phyloP scores from a whole-genome alignment of 371 early-diverging fungal genomes.

The Dipsacomyces acuminosporus region DNA sequence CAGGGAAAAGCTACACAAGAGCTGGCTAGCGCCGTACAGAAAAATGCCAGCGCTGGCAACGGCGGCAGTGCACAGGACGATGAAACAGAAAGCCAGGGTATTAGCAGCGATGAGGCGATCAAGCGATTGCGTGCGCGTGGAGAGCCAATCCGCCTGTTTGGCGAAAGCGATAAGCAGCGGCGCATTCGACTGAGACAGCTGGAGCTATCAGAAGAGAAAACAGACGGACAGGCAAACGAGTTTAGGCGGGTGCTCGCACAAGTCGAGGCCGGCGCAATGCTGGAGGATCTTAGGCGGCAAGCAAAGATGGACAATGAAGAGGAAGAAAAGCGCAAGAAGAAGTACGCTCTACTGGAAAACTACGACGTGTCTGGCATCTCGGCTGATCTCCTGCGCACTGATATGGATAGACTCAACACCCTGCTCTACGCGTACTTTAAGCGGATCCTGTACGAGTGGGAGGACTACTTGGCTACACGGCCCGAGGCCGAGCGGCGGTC shows the following conservation, averaged over 20 bases:
- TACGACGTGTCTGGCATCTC: conserved; percentile 60
- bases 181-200: conserved; percentile 74
- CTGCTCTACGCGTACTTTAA: conserved; percentile 80
- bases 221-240: conserved; percentile 86
- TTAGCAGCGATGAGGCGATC: conserved; percentile 75
- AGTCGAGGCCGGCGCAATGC: conserved; percentile 75
- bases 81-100: conserved; percentile 10
- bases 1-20: background rate
- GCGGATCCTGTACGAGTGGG: conserved; percentile 86
- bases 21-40: too few relatives aligned
- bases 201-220: conserved; percentile 81
- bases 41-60: too few relatives aligned
- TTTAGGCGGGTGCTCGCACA: conserved; percentile 78
- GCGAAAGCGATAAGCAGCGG: conserved; percentile 80
- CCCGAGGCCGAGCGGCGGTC: conserved; percentile 65
- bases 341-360: conserved; percentile 22
- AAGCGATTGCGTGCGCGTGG: conserved; percentile 81
- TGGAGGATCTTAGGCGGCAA: conserved; percentile 66
- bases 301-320: conserved; percentile 35
- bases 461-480: conserved; percentile 67
- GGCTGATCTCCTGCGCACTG: conserved; percentile 61
- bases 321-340: conserved; percentile 47
- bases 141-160: conserved; percentile 92
- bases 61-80: background rate
- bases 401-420: conserved; percentile 67